A percentile compares a stretch with the other conserved stretches of the same genome.
Conservation (phyloP, 371 early-diverging fungal genomes). For the Dinochytrium kinnereticum region DNA sequence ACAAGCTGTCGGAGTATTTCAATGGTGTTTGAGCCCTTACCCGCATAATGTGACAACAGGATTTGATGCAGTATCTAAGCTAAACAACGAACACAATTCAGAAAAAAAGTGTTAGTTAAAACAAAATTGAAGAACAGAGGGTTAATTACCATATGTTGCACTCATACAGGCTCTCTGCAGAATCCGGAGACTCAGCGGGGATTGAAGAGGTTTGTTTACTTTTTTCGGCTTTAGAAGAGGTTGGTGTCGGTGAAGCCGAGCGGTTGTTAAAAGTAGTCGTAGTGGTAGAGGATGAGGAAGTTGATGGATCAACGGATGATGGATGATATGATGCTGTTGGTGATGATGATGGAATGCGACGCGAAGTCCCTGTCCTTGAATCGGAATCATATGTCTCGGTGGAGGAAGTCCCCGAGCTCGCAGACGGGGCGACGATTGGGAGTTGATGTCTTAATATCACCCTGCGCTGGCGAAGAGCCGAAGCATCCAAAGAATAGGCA, state of each 20-base stretch:
- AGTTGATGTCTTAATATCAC: slow-evolving; percentile 13
- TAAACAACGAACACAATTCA: neutral
- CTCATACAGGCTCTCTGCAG: slow-evolving; percentile 29
- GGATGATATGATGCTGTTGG: neutral
- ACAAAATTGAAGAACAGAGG: neutral
- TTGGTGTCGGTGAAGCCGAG: neutral
- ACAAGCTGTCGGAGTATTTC: no score
- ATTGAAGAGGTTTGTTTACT: slow-evolving; percentile 3
- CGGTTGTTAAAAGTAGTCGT: no score
- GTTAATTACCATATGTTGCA: slow-evolving; percentile 49
- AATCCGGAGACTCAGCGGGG: neutral
- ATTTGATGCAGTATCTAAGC: slow-evolving; percentile 46
- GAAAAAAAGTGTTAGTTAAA: neutral
- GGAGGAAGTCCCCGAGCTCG: neutral
- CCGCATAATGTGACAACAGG: slow-evolving; percentile 51
- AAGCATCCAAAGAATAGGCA: slow-evolving; percentile 4
- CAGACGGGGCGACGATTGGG: neutral
- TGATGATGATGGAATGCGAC: neutral
- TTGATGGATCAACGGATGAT: no score
- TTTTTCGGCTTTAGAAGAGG: neutral
- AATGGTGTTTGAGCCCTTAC: neutral
- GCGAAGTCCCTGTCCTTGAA: neutral
- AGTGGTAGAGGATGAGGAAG: no score
- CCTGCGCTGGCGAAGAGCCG: slow-evolving; percentile 9
- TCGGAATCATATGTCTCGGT: neutral